phyloP scores from a whole-genome alignment of 148 eudicot genomes.

The Heliamphora exappendiculata region DNA sequence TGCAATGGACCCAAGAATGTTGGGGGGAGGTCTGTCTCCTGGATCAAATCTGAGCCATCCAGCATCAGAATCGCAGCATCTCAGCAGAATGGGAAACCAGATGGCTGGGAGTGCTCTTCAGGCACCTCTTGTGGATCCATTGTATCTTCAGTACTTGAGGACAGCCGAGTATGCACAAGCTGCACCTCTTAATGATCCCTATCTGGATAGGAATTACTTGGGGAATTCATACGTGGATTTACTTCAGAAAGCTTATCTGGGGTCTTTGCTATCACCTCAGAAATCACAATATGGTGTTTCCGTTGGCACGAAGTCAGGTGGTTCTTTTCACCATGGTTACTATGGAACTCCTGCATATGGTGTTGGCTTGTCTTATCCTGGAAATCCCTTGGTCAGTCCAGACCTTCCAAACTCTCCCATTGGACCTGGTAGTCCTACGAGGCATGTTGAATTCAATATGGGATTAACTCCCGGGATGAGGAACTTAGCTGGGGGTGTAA shows the following conservation, averaged over 20 bases:
- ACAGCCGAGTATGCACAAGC: conserved; percentile 51
- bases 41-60: conserved; percentile 44
- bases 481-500: conserved; percentile 47
- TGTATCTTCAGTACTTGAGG: conserved; percentile 58
- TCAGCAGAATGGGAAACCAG: conserved; percentile 41
- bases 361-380: conserved; percentile 65
- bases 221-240: conserved; percentile 62
- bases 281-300: conserved; percentile 61
- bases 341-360: conserved; percentile 55
- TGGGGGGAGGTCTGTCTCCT: conserved; percentile 41
- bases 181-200: conserved; percentile 54
- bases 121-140: conserved; percentile 45
- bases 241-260: conserved; percentile 77
- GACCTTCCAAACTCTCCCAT: conserved; percentile 67
- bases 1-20: conserved; percentile 46
- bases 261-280: conserved; percentile 54
- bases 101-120: conserved; percentile 35
- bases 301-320: conserved; percentile 40
- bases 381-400: conserved; percentile 54
- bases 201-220: conserved; percentile 36
- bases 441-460: conserved; percentile 59
- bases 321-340: conserved; percentile 47
- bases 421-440: conserved; percentile 57
- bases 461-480: conserved; percentile 64
- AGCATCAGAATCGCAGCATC: conserved; percentile 45